Evolutionary conservation across 1,284 basidiomycete genomes (phyloP), one percentile per base, ranked within the genome.

Genomic region (Leucocoprinus gongylophorus): DNA sequence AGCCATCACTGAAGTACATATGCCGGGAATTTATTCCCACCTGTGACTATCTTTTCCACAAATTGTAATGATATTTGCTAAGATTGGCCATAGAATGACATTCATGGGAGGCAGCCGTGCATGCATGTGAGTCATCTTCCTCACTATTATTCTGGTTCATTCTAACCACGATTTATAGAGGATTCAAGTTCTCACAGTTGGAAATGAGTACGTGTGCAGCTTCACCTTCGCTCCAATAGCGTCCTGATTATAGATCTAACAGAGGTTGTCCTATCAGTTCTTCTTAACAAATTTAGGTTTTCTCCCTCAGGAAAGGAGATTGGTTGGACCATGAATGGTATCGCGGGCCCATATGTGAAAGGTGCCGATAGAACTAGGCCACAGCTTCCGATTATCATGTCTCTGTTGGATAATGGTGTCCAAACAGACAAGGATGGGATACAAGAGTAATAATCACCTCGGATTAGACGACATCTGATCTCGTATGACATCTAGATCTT

Each of bases 171-270:
- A 10, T 40, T 21, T 41, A 26, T 26, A 57, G 57, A 20, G 59
- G 59, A 9, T 59, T 59, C 51, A 59, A 59, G 33, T 61, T 61
- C 45, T 53, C 59, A 9, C 55, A 59, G 37, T 45, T 61, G 10
- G 59, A 61, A 48, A 59, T 59, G 51, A 61, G 59, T 61, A 46
- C 17, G 57, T 54, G n/a, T 26, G 12, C 18, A 8, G 9, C 17
- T 15, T 2, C 15, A 18, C 20, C 15, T 10, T 12, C 29, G 10
- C 42, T 21, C 28, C 17, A 39, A 37, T 17, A n/a, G 15, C 17
- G 30, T 23, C 32, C 20, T 30, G 26, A 37, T 26, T 29, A 17
- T 38, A n/a, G n/a, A 12, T 2, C 9, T 43, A 30, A 28, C 37
- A 61, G 59, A 61, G 54, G 55, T 57, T 15, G 49, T 58, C 12